Evolutionary conservation across 768 basidiomycete genomes (phyloP).

Genomic region (Filobasidium wieringae): DNA sequence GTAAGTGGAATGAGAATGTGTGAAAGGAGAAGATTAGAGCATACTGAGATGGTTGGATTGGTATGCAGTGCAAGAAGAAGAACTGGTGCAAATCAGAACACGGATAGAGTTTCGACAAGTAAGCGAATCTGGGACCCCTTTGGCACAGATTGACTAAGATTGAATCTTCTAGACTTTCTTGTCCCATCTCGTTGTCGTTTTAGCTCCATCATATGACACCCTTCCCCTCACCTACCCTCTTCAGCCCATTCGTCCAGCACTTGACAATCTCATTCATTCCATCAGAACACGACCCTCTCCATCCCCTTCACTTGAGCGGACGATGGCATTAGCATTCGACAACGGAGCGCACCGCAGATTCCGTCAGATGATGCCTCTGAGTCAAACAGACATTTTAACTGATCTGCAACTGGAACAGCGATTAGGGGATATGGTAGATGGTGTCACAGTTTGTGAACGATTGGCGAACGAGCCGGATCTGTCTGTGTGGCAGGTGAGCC

Average conservation of each 20-base stretch:
- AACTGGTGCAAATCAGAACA: constrained; percentile 15
- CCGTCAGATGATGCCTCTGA: constrained; percentile 34
- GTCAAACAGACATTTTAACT: constrained; percentile 14
- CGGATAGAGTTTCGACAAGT: constrained; percentile 26
- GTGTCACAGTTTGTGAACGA: constrained; percentile 8
- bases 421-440: constrained; percentile 16
- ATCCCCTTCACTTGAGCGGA: background rate
- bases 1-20: constrained; percentile 7
- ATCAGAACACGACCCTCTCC: background rate
- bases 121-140: background rate
- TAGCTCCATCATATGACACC: background rate
- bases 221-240: background rate
- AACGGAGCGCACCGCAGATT: constrained; percentile 21
- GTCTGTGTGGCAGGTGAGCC: constrained; percentile 17
- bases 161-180: constrained; percentile 15
- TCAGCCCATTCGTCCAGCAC: background rate
- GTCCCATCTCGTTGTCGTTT: background rate
- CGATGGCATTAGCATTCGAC: constrained; percentile 24
- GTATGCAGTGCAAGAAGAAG: constrained; percentile 13
- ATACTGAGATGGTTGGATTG: background rate
- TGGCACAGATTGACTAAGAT: background rate
- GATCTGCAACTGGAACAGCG: constrained; percentile 10
- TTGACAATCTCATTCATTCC: constrained; percentile 1
- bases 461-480: background rate
- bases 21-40: background rate